phyloP scores from a whole-genome alignment of 805 yeast genomes.

The Lipomyces starkeyi region DNA sequence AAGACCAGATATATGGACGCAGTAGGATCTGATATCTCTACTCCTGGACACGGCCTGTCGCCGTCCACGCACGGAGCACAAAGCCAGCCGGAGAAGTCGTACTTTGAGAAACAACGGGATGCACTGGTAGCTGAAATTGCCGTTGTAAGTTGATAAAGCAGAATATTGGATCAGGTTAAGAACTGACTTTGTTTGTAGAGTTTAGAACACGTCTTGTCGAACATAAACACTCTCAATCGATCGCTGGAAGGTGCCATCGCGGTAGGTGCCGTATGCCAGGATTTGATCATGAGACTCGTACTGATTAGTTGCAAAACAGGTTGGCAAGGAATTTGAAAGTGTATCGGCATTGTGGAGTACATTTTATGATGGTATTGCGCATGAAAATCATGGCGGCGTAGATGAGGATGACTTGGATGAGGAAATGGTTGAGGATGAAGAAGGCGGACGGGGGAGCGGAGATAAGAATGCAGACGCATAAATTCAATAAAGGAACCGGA shows the following conservation, averaged over 20 bases:
- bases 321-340: constrained; percentile 76
- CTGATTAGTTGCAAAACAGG: constrained; percentile 20
- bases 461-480: not conserved
- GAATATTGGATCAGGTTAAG: not conserved
- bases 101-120: constrained; percentile 67
- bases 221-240: constrained; percentile 68
- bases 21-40: constrained; percentile 5
- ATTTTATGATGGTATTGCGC: constrained; percentile 59
- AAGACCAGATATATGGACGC: not conserved
- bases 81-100: constrained; percentile 39
- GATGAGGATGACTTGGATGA: constrained; percentile 22
- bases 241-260: constrained; percentile 70
- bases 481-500: not conserved
- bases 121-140: constrained; percentile 63
- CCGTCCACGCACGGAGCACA: constrained; percentile 6
- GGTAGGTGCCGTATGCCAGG: constrained; percentile 41
- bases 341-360: constrained; percentile 73
- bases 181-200: constrained; percentile 32
- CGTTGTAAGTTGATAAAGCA: constrained; percentile 38
- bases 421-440: constrained; percentile 20
- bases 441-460: not conserved
- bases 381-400: constrained; percentile 23
- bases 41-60: constrained; percentile 7
- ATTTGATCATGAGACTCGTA: not conserved
- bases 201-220: constrained; percentile 69